Conservation (phyloP, 2,329 filamentous ascomycete species). For the Colletotrichum echinochloae region DNA sequence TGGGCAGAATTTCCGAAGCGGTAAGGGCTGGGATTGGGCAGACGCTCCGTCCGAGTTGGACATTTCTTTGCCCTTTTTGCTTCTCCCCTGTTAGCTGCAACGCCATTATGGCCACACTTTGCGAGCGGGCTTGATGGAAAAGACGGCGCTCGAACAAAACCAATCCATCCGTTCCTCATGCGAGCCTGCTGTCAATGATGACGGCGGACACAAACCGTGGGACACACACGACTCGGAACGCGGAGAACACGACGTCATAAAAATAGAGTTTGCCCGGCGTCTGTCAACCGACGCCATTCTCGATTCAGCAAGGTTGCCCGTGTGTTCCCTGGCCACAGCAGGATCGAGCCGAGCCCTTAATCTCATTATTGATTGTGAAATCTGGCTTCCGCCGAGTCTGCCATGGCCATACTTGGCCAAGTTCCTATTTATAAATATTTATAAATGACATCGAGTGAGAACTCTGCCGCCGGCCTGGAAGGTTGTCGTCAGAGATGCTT, state of each 20-base stretch:
- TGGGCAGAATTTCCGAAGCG: conserved; percentile 36
- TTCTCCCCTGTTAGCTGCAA: conserved; percentile 8
- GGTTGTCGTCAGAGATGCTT: conserved; percentile 21
- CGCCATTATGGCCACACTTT: conserved; percentile 29
- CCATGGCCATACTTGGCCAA: not conserved
- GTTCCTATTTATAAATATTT: too few relatives aligned
- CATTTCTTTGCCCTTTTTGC: conserved; percentile 2
- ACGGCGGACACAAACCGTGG: not conserved
- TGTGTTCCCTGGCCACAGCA: conserved; percentile 21
- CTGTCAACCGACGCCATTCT: conserved; percentile 33
- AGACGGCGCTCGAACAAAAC: not conserved
- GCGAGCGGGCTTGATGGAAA: conserved; percentile 6
- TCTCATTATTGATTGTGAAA: conserved; percentile 6
- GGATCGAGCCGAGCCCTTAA: conserved; percentile 30
- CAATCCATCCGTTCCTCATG: not conserved
- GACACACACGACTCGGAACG: conserved; percentile 7
- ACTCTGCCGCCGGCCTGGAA: not conserved
- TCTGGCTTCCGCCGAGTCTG: not conserved
- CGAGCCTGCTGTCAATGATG: not conserved
- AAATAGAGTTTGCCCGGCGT: conserved; percentile 38
- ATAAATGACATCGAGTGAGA: too few relatives aligned
- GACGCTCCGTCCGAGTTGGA: conserved; percentile 30
- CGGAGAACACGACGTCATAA: conserved; percentile 13
- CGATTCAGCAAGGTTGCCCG: conserved; percentile 15
- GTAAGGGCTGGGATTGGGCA: conserved; percentile 37